Evolutionary conservation across 208 protist species (phyloP), one percentile per base, ranked within the genome.

Genomic region (Trypanosoma vivax): DNA sequence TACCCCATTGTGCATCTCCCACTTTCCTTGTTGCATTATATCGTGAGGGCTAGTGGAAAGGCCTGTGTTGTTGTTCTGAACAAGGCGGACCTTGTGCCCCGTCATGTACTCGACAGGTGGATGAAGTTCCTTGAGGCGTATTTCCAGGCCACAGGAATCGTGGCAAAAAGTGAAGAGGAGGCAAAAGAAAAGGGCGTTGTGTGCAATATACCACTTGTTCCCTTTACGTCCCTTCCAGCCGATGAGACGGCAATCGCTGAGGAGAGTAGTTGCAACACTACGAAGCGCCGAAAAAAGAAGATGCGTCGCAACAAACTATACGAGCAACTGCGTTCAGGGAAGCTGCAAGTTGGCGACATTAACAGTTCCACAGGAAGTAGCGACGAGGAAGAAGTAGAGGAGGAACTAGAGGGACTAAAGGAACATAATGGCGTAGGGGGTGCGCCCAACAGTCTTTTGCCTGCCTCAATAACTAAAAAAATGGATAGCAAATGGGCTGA

Each of bases 1-100:
- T 94, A 97, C 54, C 95, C 97, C 1, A 67, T 97, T 9, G 70
- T 99, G 16, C 97, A 99, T 68, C 70, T 97, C 21, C 92, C 95
- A 16, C 76, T 91, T 5, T 83, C 85, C 1, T 74, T 99, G 1
- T 81, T 97, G 28, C 28, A 76, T 18, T 98, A 98, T 60, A 81
- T 99, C 24, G 74, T 70, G 1, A 39, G 76, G 1, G 62, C 81
- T 16, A 54, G 85, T 25, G 65, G 67, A 5, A 98, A 96, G 65
- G 86, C 94, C 10, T 84, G 96, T 31, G 70, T 98, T 7, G 47
- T 98, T 5, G 68, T 99, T 3, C 58, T 99, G 7, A 99, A 98
- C 74, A 99, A 99, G 55, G 70, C 76, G 13, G 94, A 97, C 60
- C 83, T 97, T 39, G 67, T 95, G 11, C 83, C 88, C 0, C 23